phyloP scores from a whole-genome alignment of 352 stramenopile genomes.

The Elongisporangium anandrum region DNA sequence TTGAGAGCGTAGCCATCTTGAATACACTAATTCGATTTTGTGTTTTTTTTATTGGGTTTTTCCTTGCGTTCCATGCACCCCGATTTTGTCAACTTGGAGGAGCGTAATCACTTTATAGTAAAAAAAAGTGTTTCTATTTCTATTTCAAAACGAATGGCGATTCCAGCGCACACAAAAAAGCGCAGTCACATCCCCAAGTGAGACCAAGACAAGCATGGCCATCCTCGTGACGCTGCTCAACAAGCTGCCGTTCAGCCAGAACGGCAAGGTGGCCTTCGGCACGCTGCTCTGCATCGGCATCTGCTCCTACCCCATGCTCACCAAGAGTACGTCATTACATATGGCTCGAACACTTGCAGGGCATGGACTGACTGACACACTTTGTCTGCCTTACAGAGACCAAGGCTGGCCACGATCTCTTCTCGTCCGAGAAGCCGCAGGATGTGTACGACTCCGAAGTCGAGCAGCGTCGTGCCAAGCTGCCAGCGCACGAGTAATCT shows the following conservation, averaged over 20 bases:
- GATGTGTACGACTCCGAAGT: slow-evolving; percentile 70
- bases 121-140: neutral
- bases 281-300: slow-evolving; percentile 65
- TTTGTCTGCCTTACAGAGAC: slow-evolving; percentile 33
- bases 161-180: slow-evolving; percentile 9
- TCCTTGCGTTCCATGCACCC: too few species aligned
- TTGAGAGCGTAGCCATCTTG: slow-evolving; percentile 9
- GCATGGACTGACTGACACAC: neutral
- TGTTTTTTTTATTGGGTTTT: too few species aligned
- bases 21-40: neutral
- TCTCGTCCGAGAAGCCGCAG: slow-evolving; percentile 81
- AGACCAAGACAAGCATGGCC: slow-evolving; percentile 3
- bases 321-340: slow-evolving; percentile 62
- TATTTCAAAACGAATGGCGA: neutral
- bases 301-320: slow-evolving; percentile 57
- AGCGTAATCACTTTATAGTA: too few species aligned
- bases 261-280: slow-evolving; percentile 68
- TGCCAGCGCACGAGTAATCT: slow-evolving; percentile 8
- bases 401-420: slow-evolving; percentile 79
- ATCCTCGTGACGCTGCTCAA: slow-evolving; percentile 65
- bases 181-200: too few species aligned
- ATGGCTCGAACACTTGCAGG: too few species aligned
- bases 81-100: too few species aligned
- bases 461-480: slow-evolving; percentile 60
- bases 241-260: slow-evolving; percentile 62